These are phyloP conservation scores for Leccinum subspadiceum DNA, from an alignment of 1,284 basidiomycete genomes.

Conservation along the genomic window DNA sequence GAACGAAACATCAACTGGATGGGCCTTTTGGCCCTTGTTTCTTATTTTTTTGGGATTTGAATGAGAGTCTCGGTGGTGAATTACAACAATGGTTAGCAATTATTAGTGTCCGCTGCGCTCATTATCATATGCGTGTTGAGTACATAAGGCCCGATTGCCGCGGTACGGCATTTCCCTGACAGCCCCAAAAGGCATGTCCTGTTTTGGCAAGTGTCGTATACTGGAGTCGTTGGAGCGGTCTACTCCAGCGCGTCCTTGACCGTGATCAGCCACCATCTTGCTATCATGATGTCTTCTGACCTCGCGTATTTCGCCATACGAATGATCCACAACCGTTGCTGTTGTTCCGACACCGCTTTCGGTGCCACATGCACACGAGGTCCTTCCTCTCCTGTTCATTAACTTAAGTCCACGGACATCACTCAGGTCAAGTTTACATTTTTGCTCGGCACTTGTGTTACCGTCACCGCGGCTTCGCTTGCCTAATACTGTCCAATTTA, in stretches of 20 bases:
- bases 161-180: conserved; percentile 26
- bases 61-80: not conserved
- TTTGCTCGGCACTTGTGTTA: conserved; percentile 34
- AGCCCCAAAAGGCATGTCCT: conserved; percentile 30
- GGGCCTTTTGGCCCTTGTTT: not conserved
- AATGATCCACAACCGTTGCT: conserved; percentile 20
- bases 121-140: not conserved
- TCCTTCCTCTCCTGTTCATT: conserved; percentile 36
- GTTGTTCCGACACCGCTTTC: conserved; percentile 32
- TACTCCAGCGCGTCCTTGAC: conserved; percentile 7
- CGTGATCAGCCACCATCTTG: conserved; percentile 17
- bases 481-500: conserved; percentile 30
- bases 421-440: conserved; percentile 28
- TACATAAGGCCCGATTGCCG: conserved; percentile 30
- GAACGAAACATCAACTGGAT: not conserved
- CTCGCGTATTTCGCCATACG: conserved; percentile 14
- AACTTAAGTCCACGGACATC: conserved; percentile 41
- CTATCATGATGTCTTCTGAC: conserved; percentile 7
- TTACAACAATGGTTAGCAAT: not conserved
- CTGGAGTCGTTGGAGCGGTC: not conserved
- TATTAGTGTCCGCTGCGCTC: conserved; percentile 7
- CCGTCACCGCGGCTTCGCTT: conserved; percentile 41
- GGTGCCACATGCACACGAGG: conserved; percentile 38
- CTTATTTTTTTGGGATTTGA: not conserved
- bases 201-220: conserved; percentile 26